Evolutionary conservation across 73 alveolate species (phyloP), one percentile per base, ranked within the genome.

Genomic region (Paramecium pentaurelia): DNA sequence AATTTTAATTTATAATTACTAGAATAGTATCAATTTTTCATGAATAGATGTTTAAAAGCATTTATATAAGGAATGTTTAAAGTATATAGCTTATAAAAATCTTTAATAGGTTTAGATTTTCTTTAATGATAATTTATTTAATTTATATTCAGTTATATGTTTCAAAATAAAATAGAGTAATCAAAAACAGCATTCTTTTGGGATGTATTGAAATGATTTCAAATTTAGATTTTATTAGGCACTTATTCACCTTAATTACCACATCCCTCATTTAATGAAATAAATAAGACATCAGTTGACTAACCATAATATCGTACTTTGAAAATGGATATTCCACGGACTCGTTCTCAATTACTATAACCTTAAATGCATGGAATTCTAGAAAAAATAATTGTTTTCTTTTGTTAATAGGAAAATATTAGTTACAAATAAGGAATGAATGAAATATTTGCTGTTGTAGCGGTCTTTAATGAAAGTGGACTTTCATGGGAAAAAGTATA

Each of bases 351-450:
- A 36, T 80, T 32, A 80, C 14, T 80, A 20, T 28, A 30, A 45
- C 58, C 71, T 32, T 7, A 80, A 20, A 80, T 32, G 71, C 77
- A 80, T 49, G 20, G 42, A 2, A 32, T 44, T 44, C 30, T 80
- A 47, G 73, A 40, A 49, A 45, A 27, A 42, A 47, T 80, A 49
- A 80, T 80, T 27, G 54, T 44, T 44, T 32, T 44, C 30, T 80
- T 80, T 80, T 80, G 91, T 49, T 45, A 80, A 80, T 25, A 42
- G 30, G 71, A 40, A 18, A 40, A 80, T 10, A 20, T 80, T 42
- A 80, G 91, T 64, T 80, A 80, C 30, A 80, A 80, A 80, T 22
- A 80, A 80, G 91, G 91, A 80, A 80, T 80, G 51, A 80, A 80
- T 80, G 91, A 80, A 45, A 80, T 80, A 45, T 80, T 80, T 80